These are phyloP conservation scores for Amylocarpus encephaloides DNA, from an alignment of 2,329 filamentous ascomycete species.

Conservation along the genomic window DNA sequence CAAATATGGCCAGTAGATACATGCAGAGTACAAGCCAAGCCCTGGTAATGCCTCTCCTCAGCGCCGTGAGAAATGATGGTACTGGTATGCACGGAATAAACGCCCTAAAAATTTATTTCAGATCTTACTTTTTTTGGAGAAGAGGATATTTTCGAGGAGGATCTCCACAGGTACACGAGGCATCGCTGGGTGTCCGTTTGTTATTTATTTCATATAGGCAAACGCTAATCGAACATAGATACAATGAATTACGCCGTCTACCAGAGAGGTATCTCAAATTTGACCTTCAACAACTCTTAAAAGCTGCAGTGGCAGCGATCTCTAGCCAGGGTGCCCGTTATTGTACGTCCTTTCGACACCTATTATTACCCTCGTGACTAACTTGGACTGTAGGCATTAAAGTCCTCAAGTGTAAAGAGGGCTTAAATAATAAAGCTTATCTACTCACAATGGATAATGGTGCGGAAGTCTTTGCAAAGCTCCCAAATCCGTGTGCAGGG, in stretches of 20 bases:
- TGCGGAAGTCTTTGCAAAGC: constrained; percentile 17
- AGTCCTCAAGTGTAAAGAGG: constrained; percentile 18
- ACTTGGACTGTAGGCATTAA: constrained; percentile 14
- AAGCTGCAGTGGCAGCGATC: constrained; percentile 3
- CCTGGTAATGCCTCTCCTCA: constrained; percentile 5
- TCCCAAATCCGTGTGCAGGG: constrained; percentile 20
- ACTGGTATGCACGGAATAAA: constrained; percentile 3
- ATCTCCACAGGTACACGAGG: constrained; percentile 7
- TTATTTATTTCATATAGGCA: neutral
- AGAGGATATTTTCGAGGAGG: constrained; percentile 5
- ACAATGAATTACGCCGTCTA: constrained; percentile 5
- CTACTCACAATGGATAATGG: constrained; percentile 22
- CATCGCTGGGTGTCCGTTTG: constrained; percentile 10
- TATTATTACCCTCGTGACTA: constrained; percentile 4
- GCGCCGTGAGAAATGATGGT: constrained; percentile 5
- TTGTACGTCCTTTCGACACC: constrained; percentile 1
- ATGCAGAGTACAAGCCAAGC: constrained; percentile 4
- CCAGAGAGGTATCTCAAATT: constrained; percentile 9
- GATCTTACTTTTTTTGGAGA: constrained; percentile 1
- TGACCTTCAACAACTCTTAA: constrained; percentile 5
- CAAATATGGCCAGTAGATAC: constrained; percentile 4
- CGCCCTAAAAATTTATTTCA: neutral
- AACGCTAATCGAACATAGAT: neutral
- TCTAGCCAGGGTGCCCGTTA: constrained; percentile 1
- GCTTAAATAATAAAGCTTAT: constrained; percentile 20